Evolutionary conservation across 345 rosid genomes (phyloP), one percentile per base, ranked within the genome.

Genomic region (Camelina neglecta): DNA sequence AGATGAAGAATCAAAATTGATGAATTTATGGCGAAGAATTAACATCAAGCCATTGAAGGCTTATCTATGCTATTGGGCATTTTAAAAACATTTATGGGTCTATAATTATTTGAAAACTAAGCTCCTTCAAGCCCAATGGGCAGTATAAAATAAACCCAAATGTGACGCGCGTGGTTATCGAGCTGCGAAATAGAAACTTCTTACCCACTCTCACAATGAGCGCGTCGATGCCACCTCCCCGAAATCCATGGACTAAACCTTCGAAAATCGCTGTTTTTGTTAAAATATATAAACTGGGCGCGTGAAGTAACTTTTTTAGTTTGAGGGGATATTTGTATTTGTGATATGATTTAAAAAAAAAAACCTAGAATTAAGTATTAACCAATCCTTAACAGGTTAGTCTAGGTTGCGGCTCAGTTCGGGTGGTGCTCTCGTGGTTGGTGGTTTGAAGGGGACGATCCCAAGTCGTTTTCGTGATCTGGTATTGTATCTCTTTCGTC

Each of bases 111-210:
- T 35, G 18, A 12, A 66, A 66, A 2, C 42, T 50, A 18, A 49
- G 42, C 15, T 67, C 23, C 2, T 23, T 15, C 33, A 38, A 39
- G 50, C 72, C 71, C 71, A 66, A n/a, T 66, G 31, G 8, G 11
- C 44, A 47, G 10, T 8, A 7, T 18, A 21, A 51, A 20, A 21
- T 51, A 47, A 15, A 36, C 38, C 61, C 49, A 38, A 38, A 67
- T 3, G 35, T 35, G 71, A 9, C 31, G 58, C n/a, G 18, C 31
- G 11, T 66, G 18, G 39, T 44, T n/a, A 0, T 44, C 15, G 15
- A 62, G n/a, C 33, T 42, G 13, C 16, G 6, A 48, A 16, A 33
- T 31, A 18, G 4, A 48, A 42, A 4, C 45, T 16, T 15, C 11
- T 44, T 13, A 4, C 35, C 51, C 67, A 41, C 67, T 42, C 51